Base-by-base conservation (phyloP, 768 basidiomycete species). In the Cantharellus anzutake region DNA sequence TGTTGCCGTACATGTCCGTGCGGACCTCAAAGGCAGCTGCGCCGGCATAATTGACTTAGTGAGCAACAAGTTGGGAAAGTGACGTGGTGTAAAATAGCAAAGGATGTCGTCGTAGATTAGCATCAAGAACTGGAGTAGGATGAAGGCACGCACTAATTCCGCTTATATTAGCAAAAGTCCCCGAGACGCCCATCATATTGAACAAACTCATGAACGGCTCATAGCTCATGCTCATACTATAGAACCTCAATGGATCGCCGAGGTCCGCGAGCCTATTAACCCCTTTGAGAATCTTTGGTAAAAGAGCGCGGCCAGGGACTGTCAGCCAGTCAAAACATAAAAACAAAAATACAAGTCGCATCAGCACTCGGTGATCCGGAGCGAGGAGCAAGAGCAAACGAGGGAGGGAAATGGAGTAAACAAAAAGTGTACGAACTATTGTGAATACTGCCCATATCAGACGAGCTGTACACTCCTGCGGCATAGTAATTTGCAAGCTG, bases 191-290 rank as follows among this genome's bases (percentile, higher is more conserved):
- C 0, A 82, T 84, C 79, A 88, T 81, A 69, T 84, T 83, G 79
- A 92, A 85, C 70, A 92, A 76, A 3, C 86, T 89, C 66, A 91
- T 82, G 78, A 93, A 88, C 11, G 89, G 83, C 70, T 91, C 88
- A 75, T 92, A 92, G 63, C 86, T 85, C 14, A 83, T 82, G 72
- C 86, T 80, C 64, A 87, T 75, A 64, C 89, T 68, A 70, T 83
- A 74, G 72, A 92, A 77, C 66, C 85, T 82, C 57, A 91, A 79
- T 51, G 86, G 82, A 72, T 87, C 83, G 62, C 77, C 80, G 66
- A 83, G 80, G 75, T 82, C 85, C 51, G 84, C 79, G 68, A 93
- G 83, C 65, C 80, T 81, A 67, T 84, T 79, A 59, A 92, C 78
- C 5, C 85, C 80, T 58, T 66, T 71, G 57, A 90, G 72, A 70